Evolutionary conservation across 1,284 basidiomycete species (phyloP), one percentile per base, ranked within the genome.

Genomic region (Wolfiporia cocos): DNA sequence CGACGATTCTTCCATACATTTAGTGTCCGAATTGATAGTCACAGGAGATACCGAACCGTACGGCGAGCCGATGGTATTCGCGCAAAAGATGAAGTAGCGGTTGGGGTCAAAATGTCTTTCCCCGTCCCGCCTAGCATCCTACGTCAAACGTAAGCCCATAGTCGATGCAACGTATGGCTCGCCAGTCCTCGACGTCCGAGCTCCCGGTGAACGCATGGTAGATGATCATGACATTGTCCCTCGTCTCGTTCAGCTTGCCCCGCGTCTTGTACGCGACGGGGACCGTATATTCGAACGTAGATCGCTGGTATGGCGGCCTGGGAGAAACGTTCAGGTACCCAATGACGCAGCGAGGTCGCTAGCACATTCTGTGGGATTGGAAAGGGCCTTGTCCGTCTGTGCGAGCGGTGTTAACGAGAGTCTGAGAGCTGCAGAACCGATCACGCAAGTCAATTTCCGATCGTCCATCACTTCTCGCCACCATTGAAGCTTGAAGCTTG

Each of bases 201-300:
- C 91, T 94, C 10, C 95, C 95, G 0, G 95, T 98, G 51, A 99
- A 83, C 0, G 96, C 95, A 67, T 99, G 96, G 60, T 92, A 97
- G 39, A 99, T 95, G 51, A 99, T 75, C 82, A 99, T 88, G 43
- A 86, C 92, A 67, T 99, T 99, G 58, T 94, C 83, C 39, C 63
- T 73, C 0, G 65, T 52, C 26, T 75, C 70, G 58, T 96, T 94
- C 29, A 99, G 74, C 42, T 67, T 74, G 2, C 95, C 95, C 93
- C 94, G 99, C 0, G 94, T 97, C 67, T 96, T 94, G 76, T 94
- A 99, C 0, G 92, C 94, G 4, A 99, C 80, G 1, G 93, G 91
- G 0, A 90, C 86, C n/a, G n/a, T n/a, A n/a, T n/a, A n/a, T n/a
- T n/a, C n/a, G n/a, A n/a, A n/a, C n/a, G n/a, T n/a, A n/a, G n/a